Base-by-base conservation (phyloP, 1,139 yeast species). In the Suhomyces coccinellae region DNA sequence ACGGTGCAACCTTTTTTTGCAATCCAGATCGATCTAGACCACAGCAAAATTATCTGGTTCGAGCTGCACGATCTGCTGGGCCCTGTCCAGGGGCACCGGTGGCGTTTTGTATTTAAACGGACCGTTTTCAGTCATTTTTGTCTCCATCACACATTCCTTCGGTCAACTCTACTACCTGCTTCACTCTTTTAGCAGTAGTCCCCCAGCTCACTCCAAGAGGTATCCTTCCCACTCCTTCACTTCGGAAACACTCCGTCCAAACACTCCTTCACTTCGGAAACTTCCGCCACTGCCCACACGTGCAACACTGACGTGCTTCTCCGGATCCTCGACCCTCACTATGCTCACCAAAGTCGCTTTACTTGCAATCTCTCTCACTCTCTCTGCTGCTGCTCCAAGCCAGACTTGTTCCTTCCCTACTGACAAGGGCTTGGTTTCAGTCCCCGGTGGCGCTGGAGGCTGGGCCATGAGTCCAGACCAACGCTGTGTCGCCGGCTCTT, bases 381-480 rank as follows among this genome's bases (percentile, higher is more conserved):
- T 56, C 24, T 51, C 57, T 33, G 44, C 52, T 40, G 66, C 69
- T 39, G 63, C 66, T 43, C 70, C 71, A 11, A 52, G 59, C 38
- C 62, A 66, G 53, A 65, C 72, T 59, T 87, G 95, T 65, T 55
- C 75, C 15, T 87, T 88, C 66, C 96, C 96, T 33, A 53, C 75
- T 20, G 69, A 77, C 54, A 71, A 71, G 32, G 90, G 88, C 13
- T 73, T 88, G 57, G 90, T 87, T 20, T 67, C 83, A 1, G 83
- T 88, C 43, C 83, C 88, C 39, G 61, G 66, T 35, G 75, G 80
- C 24, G 54, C 63, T 24, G 91, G 77, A 36, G 96, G 96, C 30
- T 89, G 96, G 96, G 96, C 96, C 45, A 75, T 87, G 80, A 81
- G 86, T 54, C 84, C 83, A 43, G 93, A 87, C 65, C 87, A 84